Percentiles rank a stretch among this genome's conserved stretches.
Conservation (phyloP, 768 basidiomycete genomes). For the Tulasnella sp. region DNA sequence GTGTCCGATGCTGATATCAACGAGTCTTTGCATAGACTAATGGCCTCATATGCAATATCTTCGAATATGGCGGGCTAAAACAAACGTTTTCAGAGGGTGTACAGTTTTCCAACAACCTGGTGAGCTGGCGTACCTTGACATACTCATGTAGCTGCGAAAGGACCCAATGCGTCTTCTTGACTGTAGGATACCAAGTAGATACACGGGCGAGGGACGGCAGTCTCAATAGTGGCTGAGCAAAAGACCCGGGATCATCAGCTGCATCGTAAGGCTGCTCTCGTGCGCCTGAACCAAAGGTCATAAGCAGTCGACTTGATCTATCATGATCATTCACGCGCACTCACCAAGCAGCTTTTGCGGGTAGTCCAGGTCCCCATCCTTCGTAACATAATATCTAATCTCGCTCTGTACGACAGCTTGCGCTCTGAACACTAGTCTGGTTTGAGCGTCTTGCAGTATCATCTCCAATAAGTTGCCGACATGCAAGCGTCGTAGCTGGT, state of each 20-base stretch:
- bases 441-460: constrained; percentile 94
- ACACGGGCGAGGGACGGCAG: constrained; percentile 60
- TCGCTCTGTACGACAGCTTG: constrained; percentile 85
- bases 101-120: neutral
- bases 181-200: constrained; percentile 85
- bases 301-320: neutral
- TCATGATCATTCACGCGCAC: neutral
- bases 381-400: constrained; percentile 71
- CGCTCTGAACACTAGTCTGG: constrained; percentile 89
- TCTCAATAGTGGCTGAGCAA: constrained; percentile 33
- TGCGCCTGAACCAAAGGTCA: neutral
- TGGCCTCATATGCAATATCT: constrained; percentile 91
- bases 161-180: constrained; percentile 84
- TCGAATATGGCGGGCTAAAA: constrained; percentile 85
- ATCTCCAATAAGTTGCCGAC: constrained; percentile 74
- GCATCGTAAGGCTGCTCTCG: constrained; percentile 9
- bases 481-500: constrained; percentile 50
- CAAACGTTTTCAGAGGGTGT: neutral
- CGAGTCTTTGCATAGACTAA: constrained; percentile 70
- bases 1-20: constrained; percentile 60
- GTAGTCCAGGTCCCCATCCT: constrained; percentile 71
- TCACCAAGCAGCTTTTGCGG: constrained; percentile 67
- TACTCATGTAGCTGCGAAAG: constrained; percentile 81
- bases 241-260: constrained; percentile 25
- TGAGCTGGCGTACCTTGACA: constrained; percentile 55